Percentiles rank a stretch among this genome's conserved stretches.
Conservation (phyloP, 164 flowering plant genomes). For the Annona squamosa region DNA sequence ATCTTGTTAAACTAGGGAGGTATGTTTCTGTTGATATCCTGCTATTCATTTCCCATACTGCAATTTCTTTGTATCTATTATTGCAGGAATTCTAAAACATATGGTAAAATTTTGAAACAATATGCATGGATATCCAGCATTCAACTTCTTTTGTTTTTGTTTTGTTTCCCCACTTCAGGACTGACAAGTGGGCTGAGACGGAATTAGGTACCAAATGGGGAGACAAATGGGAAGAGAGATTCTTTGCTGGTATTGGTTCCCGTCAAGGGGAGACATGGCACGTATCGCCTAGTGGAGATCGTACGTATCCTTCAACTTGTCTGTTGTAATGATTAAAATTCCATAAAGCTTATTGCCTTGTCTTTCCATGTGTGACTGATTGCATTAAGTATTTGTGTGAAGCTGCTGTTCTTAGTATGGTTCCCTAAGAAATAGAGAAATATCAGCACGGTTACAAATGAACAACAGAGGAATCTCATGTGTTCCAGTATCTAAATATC, state of each 20-base stretch:
- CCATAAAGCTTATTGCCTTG: neutral
- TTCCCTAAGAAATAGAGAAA: neutral
- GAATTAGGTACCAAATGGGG: constrained; percentile 98
- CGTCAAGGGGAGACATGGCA: constrained; percentile 99
- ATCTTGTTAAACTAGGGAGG: neutral
- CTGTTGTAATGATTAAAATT: constrained; percentile 2
- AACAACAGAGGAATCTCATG: neutral
- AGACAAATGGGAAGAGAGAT: constrained; percentile 98
- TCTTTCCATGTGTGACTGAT: neutral
- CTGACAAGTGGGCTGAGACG: constrained; percentile 99
- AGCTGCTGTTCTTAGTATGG: neutral
- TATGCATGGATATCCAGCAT: neutral
- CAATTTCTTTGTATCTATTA: neutral
- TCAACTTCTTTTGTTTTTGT: constrained; percentile 6
- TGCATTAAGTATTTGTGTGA: neutral
- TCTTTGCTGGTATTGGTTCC: constrained; percentile 87
- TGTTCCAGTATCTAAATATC: neutral
- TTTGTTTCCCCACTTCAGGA: constrained; percentile 41
- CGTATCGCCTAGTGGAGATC: constrained; percentile 73
- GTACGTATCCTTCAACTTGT: constrained; percentile 37
- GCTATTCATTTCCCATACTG: neutral
- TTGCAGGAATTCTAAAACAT: too few species aligned
- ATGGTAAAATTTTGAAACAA: neutral
- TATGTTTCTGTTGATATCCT: neutral
- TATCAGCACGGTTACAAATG: neutral